Evolutionary conservation across 306 rosid species (phyloP), one percentile per base, ranked within the genome.

Genomic region (Sophora flavescens): DNA sequence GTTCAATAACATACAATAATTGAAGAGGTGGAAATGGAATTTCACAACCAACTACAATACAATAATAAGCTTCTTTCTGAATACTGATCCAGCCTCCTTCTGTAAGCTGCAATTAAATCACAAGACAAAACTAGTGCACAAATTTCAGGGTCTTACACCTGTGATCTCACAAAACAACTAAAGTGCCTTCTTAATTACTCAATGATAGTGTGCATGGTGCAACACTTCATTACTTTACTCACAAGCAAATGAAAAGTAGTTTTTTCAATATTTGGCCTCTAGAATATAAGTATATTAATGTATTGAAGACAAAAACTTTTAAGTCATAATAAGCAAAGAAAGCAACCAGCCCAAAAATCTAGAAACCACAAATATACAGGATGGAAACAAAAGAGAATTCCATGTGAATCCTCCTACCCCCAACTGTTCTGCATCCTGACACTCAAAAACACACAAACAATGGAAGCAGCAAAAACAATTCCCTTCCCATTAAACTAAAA

Each of bases 331-430:
- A 53, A 52, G 64, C 52, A 33, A 38, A 51, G 10, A 6, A 60
- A 15, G 28, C 57, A 59, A 50, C 48, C 59, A 44, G 51, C 30
- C 26, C 45, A 39, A 39, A 7, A 66, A 51, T 22, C 61, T 59
- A 78, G 82, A 68, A 28, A 67, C 48, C 51, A 62, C 41, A 47
- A 68, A 71, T 50, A 62, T 53, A 47, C 59, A 71, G 57, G 14
- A 15, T 50, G 51, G 66, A 50, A 67, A 61, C 32, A 78, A 68
- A 68, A 60, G 44, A 69, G 68, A 58, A 61, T 35, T 12, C 14
- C 59, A 60, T 52, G 47, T 16, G 18, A 41, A 59, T 41, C 38
- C 53, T 36, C 33, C 26, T 5, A 39, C 2, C 7, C 47, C 59
- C 74, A 76, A 39, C 16, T 61, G 44, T 32, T 63, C 63, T 10